phyloP scores from a whole-genome alignment of 2,329 filamentous ascomycete species.

The Colletotrichum sp. region DNA sequence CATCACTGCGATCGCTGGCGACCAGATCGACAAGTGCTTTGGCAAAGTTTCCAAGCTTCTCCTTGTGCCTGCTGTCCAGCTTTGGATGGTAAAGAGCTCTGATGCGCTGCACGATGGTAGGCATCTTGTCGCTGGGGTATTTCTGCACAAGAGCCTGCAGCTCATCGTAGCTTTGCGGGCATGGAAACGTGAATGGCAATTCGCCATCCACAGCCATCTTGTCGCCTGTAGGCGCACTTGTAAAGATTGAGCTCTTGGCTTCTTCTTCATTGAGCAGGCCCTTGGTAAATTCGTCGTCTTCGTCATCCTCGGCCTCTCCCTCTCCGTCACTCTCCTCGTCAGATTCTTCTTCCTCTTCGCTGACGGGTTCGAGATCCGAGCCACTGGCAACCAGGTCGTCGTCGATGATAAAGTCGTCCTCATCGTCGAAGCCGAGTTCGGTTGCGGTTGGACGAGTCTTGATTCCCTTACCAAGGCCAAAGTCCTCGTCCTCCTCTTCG shows the following conservation, averaged over 20 bases:
- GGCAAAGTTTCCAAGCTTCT: constrained; percentile 74
- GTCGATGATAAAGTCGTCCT: constrained; percentile 92
- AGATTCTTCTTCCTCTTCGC: constrained; percentile 58
- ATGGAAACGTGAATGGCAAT: constrained; percentile 84
- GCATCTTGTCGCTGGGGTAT: constrained; percentile 68
- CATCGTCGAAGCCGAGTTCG: constrained; percentile 82
- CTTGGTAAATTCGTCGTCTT: constrained; percentile 72
- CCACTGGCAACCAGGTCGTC: constrained; percentile 86
- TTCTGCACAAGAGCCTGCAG: constrained; percentile 70
- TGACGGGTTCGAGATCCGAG: constrained; percentile 68
- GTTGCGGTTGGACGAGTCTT: constrained; percentile 59
- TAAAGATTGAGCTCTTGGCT: constrained; percentile 56
- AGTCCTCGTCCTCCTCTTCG: constrained; percentile 57
- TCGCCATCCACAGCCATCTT: constrained; percentile 48
- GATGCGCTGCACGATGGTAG: constrained; percentile 85
- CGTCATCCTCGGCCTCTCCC: constrained; percentile 37
- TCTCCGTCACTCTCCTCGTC: constrained; percentile 41
- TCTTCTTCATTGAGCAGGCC: constrained; percentile 68
- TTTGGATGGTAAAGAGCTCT: constrained; percentile 92
- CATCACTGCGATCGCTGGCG: constrained; percentile 39
- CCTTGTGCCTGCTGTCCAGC: constrained; percentile 83
- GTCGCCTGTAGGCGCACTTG: constrained; percentile 14
- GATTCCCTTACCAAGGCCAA: constrained; percentile 65
- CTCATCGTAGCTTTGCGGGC: constrained; percentile 79
- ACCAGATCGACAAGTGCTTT: constrained; percentile 69